Evolutionary conservation across 495 filamentous ascomycete genomes (phyloP), one percentile per base, ranked within the genome.

Genomic region (Penicillium waksmanii): DNA sequence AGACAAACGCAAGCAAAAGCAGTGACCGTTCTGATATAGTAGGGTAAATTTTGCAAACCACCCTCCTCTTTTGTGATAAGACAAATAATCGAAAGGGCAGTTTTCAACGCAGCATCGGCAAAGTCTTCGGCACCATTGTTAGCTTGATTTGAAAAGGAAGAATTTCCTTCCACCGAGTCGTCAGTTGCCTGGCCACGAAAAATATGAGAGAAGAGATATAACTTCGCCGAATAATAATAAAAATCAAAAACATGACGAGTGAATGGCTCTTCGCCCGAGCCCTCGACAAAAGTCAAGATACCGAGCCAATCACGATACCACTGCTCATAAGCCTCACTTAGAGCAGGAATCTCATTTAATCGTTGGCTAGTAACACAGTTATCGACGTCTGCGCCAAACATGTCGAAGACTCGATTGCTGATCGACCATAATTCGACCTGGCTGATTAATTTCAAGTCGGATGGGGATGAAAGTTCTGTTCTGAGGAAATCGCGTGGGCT

Each of bases 351-450:
- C 11, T 59, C 46, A 7, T 43, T 35, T 1, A 63, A 34, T 46
- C 57, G 25, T 15, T 34, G 34, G 7, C 15, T 25, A 5, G 56
- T 42, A 35, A 70, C 47, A 11, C 61, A 60, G 15, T 57, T 35
- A 27, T 72, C 67, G 12, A 67, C 61, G 40, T 67, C 62, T 10
- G 60, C 57, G 19, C 69, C 69, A 49, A 72, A 72, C 3, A 56
- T 66, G 11, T 66, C 67, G 42, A 66, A 70, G 15, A 72, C 55
- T 12, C 62, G 50, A 25, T 43, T 57, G 31, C 55, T 49, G 11
- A 70, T 58, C 2, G 51, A 59, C 69, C 69, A 72, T 21, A 61
- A 53, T 9, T 63, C 40, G 12, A 72, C 67, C 43, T 70, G 67
- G 19, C 68, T 68, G 43, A 68, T 56, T 3, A 72, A 52, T 5